A percentile compares a stretch with the other conserved stretches of the same genome.
Conservation (phyloP, 2,329 filamentous ascomycete genomes). For the Verticillium longisporum region DNA sequence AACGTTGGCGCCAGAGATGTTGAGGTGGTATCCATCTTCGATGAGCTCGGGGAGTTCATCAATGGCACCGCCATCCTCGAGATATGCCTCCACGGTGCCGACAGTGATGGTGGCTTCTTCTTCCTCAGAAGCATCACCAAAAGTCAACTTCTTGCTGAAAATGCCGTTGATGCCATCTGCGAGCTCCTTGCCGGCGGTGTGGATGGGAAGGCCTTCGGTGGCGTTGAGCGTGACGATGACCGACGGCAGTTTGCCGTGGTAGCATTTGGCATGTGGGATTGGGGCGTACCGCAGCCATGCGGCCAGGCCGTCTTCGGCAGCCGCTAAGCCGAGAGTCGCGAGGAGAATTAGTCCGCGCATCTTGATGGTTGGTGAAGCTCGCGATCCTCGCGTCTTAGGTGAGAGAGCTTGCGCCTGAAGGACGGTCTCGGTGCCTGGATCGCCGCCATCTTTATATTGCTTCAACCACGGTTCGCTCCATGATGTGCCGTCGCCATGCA, state of each 20-base stretch:
- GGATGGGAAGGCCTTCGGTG: slow-evolving; percentile 47
- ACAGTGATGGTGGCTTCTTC: slow-evolving; percentile 5
- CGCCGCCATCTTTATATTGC: neutral
- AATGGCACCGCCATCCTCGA: slow-evolving; percentile 33
- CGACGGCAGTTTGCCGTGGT: slow-evolving; percentile 34
- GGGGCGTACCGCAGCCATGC: slow-evolving; percentile 61
- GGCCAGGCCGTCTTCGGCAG: slow-evolving; percentile 53
- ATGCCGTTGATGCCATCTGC: slow-evolving; percentile 50
- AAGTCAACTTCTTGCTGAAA: slow-evolving; percentile 37
- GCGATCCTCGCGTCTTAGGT: neutral
- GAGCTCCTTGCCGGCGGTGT: slow-evolving; percentile 52
- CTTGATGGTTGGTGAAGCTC: slow-evolving; percentile 1
- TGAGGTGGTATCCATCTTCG: slow-evolving; percentile 57
- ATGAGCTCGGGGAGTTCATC: slow-evolving; percentile 27
- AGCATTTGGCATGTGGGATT: slow-evolving; percentile 24
- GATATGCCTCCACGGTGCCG: slow-evolving; percentile 14
- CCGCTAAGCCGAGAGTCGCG: slow-evolving; percentile 25
- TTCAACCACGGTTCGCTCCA: neutral
- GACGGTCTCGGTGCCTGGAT: neutral
- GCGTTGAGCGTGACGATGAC: slow-evolving; percentile 47
- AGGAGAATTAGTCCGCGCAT: slow-evolving; percentile 22
- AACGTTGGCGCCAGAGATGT: slow-evolving; percentile 36
- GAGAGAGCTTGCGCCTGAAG: neutral
- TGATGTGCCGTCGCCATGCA: neutral
- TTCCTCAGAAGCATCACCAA: slow-evolving; percentile 12